Evolutionary conservation across 495 filamentous ascomycete genomes (phyloP), one percentile per base, ranked within the genome.

Genomic region (Parathielavia appendiculata): DNA sequence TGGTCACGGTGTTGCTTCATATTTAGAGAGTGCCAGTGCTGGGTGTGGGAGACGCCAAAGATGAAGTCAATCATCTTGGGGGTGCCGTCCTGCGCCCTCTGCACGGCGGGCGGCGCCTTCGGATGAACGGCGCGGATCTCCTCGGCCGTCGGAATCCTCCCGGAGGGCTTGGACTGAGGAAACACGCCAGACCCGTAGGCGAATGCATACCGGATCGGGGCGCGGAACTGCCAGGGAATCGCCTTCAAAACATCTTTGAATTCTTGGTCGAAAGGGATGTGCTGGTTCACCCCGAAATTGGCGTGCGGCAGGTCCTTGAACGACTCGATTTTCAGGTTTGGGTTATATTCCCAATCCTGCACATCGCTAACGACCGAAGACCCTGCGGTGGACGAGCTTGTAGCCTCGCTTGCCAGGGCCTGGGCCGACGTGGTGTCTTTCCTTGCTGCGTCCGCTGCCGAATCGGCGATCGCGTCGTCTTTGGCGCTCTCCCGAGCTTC

Each of bases 21-120:
- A 69, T 98, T 98, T 46, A 98, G 73, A 19, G 85, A 87, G 74
- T 98, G 93, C 91, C 92, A 98, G 73, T 98, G 93, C 68, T 98
- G 89, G 4, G 89, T 91, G 71, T 96, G 89, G 6, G 87, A 89
- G 13, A 97, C 92, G 35, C 93, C 95, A 63, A 97, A 96, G 56
- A 98, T 95, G 66, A 97, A 93, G 71, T 98, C 93, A 63, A 98
- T 96, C 88, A 97, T 95, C 72, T 97, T 97, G 10, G 87, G 89
- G 1, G 83, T 85, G 40, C 89, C 89, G 65, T 88, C 84, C 68
- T 97, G 92, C 61, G 89, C 87, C 38, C 87, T 86, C 51, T 84
- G 75, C 36, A 96, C 86, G 12, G 89, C 90, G 23, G 81, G 71
- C 19, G 88, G 89, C 2, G 90, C 82, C 52, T 90, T 84, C 4